Evolutionary conservation across 176 grass and related monocot genomes (phyloP).

Genomic region (Ampelocalamus luodianensis): DNA sequence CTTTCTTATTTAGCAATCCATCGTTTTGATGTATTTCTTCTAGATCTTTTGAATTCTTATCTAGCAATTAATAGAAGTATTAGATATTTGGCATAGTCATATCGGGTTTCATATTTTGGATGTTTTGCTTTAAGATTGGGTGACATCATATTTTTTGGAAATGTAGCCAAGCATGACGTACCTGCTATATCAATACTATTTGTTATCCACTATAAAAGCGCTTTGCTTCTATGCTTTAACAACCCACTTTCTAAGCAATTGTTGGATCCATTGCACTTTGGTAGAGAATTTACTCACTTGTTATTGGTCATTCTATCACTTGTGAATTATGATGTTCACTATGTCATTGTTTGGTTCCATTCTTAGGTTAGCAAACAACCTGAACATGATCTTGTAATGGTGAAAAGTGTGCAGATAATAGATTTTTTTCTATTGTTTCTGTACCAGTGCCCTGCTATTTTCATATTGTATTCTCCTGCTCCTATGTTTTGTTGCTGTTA

Average conservation of each 20-base stretch:
- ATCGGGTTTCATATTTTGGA: background rate
- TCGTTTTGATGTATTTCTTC: background rate
- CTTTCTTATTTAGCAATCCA: background rate
- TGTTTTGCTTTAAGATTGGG: background rate
- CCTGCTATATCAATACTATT: background rate
- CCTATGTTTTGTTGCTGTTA: background rate
- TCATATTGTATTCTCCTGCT: conserved; percentile 35
- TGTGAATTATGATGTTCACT: background rate
- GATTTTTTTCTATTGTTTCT: background rate
- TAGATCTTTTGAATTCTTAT: background rate
- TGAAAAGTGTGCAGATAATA: background rate
- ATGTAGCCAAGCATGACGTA: background rate
- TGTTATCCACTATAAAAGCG: background rate
- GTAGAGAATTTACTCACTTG: background rate
- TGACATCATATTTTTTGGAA: conserved; percentile 11
- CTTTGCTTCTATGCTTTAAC: background rate
- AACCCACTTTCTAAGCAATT: conserved; percentile 10
- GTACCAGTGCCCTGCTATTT: conserved; percentile 13
- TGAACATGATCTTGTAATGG: conserved; percentile 10
- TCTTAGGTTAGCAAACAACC: conserved; percentile 30
- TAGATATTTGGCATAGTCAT: conserved; percentile 2
- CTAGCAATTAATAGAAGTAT: conserved; percentile 5
- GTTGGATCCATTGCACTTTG: background rate
- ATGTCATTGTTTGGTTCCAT: conserved; percentile 27
- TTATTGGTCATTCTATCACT: background rate